Evolutionary conservation across 2,329 filamentous ascomycete genomes (phyloP).

Genomic region (Berkeleyomyces rouxiae): DNA sequence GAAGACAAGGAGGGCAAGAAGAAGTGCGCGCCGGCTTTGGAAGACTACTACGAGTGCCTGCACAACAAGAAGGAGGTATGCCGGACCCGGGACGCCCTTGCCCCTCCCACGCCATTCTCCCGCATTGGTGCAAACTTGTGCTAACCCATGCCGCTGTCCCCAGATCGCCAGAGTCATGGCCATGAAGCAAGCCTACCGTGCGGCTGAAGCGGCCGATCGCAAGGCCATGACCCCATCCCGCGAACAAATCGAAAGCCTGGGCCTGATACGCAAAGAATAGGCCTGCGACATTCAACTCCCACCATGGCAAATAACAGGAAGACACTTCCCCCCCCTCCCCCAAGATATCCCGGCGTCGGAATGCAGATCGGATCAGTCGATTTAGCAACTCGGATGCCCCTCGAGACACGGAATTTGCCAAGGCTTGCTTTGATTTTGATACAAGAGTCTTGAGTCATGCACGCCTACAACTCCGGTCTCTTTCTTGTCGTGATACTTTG

Average conservation of each 20-base stretch:
- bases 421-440: too few species aligned
- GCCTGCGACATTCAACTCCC: slow-evolving; percentile 29
- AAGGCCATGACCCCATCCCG: slow-evolving; percentile 62
- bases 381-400: too few species aligned
- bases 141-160: slow-evolving; percentile 1
- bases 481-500: background rate
- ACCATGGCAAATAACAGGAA: background rate
- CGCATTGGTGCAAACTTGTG: background rate
- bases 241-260: slow-evolving; percentile 78
- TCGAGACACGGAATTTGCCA: too few species aligned
- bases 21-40: slow-evolving; percentile 70
- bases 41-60: slow-evolving; percentile 98
- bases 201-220: slow-evolving; percentile 44
- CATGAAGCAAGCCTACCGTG: slow-evolving; percentile 73
- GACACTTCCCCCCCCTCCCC: too few species aligned
- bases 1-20: slow-evolving; percentile 68
- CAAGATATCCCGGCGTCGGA: too few species aligned
- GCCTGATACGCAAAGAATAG: slow-evolving; percentile 69
- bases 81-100: slow-evolving; percentile 11
- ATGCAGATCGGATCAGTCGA: too few species aligned
- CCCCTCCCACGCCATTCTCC: too few species aligned
- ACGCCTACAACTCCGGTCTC: background rate
- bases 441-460: background rate
- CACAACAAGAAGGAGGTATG: slow-evolving; percentile 97
- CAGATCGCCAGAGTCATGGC: slow-evolving; percentile 63